A percentile compares a stretch with the other conserved stretches of the same genome.
These are phyloP conservation scores for Phaseolus coccineus DNA, from an alignment of 331 rosid genomes.

Conservation along the genomic window DNA sequence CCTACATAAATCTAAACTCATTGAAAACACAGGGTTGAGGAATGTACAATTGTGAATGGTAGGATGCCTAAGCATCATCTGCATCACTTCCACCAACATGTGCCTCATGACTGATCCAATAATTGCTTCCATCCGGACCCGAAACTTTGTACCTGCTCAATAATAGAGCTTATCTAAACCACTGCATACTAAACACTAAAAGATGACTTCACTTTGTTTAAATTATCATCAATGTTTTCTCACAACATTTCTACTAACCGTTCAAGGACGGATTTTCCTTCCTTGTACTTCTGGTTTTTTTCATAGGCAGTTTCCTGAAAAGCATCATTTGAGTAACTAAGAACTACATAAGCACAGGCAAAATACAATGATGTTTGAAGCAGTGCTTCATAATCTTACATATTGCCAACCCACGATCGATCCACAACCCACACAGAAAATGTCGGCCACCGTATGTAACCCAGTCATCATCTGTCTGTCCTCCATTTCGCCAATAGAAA, in stretches of 20 bases:
- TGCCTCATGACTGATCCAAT: slow-evolving; percentile 68
- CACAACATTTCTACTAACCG: slow-evolving; percentile 63
- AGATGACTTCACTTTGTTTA: slow-evolving; percentile 21
- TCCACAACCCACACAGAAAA: slow-evolving; percentile 87
- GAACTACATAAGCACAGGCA: slow-evolving; percentile 35
- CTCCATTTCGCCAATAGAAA: slow-evolving; percentile 69
- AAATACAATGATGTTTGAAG: slow-evolving; percentile 39
- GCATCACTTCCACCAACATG: slow-evolving; percentile 83
- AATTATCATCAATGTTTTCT: slow-evolving; percentile 31
- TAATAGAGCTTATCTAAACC: slow-evolving; percentile 49
- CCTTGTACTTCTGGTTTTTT: slow-evolving; percentile 85
- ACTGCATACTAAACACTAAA: slow-evolving; percentile 25
- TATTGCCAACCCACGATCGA: slow-evolving; percentile 88
- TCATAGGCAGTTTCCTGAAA: slow-evolving; percentile 83
- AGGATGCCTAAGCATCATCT: slow-evolving; percentile 64
- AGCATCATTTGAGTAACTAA: slow-evolving; percentile 48
- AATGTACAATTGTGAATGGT: slow-evolving; percentile 59
- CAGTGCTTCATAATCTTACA: slow-evolving; percentile 63
- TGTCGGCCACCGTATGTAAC: slow-evolving; percentile 83
- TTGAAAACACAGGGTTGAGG: slow-evolving; percentile 49
- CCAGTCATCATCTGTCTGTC: slow-evolving; percentile 79
- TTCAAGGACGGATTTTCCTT: slow-evolving; percentile 90
- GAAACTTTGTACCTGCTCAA: slow-evolving; percentile 67
- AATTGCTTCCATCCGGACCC: slow-evolving; percentile 80
- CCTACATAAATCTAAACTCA: slow-evolving; percentile 45